These are phyloP conservation scores for Aspergillus persii DNA, from an alignment of 2,329 filamentous ascomycete species.

Conservation along the genomic window DNA sequence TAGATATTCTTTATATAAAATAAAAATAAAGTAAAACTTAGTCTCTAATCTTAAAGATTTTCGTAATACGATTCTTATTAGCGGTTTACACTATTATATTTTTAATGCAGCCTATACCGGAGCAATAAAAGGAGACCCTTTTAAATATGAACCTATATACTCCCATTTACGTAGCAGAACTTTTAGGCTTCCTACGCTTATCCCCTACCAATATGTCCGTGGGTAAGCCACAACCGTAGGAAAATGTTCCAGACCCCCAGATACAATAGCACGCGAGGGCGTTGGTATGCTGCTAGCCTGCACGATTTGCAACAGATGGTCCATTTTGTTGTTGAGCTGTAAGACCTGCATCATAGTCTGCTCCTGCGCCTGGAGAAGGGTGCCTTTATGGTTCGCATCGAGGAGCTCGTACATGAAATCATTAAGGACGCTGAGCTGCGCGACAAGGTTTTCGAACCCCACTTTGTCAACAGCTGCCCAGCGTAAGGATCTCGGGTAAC, in stretches of 20 bases:
- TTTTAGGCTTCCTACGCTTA: background rate
- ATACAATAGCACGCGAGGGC: background rate
- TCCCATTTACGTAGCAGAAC: background rate
- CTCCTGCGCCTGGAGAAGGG: background rate
- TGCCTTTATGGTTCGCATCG: background rate
- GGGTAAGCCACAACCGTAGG: too few species aligned
- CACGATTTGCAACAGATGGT: background rate
- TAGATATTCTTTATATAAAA: too few species aligned
- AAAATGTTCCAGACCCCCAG: background rate
- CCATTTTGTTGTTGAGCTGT: background rate
- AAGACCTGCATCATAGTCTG: background rate
- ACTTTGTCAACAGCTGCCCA: background rate
- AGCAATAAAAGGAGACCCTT: too few species aligned
- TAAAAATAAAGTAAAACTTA: too few species aligned
- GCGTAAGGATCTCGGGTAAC: background rate
- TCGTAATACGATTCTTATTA: too few species aligned
- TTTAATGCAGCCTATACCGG: too few species aligned
- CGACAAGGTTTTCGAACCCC: background rate
- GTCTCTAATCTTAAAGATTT: too few species aligned
- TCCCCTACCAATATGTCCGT: background rate
- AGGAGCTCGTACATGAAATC: background rate
- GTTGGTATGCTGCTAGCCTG: background rate
- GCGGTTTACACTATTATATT: too few species aligned
- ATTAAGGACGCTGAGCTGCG: background rate
- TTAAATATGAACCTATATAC: background rate